Evolutionary conservation across 805 yeast species (phyloP).

Genomic region (Tetrapisispora phaffii): DNA sequence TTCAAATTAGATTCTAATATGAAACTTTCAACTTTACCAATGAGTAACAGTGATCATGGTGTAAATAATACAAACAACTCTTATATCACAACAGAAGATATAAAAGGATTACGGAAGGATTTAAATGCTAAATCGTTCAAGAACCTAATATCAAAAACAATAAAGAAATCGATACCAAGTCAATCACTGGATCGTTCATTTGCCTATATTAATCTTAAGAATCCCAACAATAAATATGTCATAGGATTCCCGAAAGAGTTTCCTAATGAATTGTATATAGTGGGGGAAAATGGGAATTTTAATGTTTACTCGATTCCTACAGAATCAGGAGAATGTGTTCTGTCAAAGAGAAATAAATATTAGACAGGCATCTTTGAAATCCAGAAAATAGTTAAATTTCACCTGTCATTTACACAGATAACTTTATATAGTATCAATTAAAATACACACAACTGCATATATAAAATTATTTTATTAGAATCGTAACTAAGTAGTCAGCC

Average conservation of each 20-base stretch:
- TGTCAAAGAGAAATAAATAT: constrained; percentile 13
- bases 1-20: constrained; percentile 48
- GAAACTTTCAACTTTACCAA: constrained; percentile 5
- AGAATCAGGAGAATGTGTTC: constrained; percentile 21
- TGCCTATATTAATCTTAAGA: constrained; percentile 18
- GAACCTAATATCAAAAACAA: constrained; percentile 16
- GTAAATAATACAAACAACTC: background rate
- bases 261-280: constrained; percentile 21
- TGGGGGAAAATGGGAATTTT: constrained; percentile 24
- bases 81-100: background rate
- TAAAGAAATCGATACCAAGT: constrained; percentile 23
- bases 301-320: constrained; percentile 23
- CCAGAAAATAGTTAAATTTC: no score
- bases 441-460: background rate
- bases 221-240: background rate
- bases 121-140: constrained; percentile 18
- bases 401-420: background rate
- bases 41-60: background rate
- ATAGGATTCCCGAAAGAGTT: constrained; percentile 28
- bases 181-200: constrained; percentile 24
- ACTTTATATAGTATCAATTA: background rate
- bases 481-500: no score
- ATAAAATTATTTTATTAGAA: no score
- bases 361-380: background rate
- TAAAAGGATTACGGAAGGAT: background rate